phyloP scores from a whole-genome alignment of 192 early-diverging fungal genomes.

The Funneliformis mosseae region DNA sequence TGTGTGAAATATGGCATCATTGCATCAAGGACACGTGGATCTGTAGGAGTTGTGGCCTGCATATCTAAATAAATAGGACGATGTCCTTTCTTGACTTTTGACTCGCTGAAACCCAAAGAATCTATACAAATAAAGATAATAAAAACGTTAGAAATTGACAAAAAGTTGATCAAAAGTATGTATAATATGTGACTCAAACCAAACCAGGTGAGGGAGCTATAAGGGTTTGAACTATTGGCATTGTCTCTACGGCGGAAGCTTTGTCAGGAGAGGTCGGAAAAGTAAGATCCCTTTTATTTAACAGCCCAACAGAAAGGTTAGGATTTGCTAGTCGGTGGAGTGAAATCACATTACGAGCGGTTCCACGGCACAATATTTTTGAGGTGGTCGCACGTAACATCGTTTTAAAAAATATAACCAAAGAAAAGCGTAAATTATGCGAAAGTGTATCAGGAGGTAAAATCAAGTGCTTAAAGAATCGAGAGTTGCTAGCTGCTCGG shows the following conservation, averaged over 20 bases:
- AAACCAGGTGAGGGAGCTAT: slow-evolving; percentile 13
- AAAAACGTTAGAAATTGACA: neutral
- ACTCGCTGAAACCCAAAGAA: slow-evolving; percentile 56
- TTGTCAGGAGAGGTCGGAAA: neutral
- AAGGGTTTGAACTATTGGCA: neutral
- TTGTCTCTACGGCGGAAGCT: slow-evolving; percentile 1
- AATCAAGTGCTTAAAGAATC: neutral
- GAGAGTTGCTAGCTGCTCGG: too few relatives aligned
- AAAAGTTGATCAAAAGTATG: neutral
- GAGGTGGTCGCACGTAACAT: neutral
- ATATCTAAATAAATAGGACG: slow-evolving; percentile 93
- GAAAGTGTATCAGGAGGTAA: neutral
- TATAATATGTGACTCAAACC: neutral
- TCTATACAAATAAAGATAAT: slow-evolving; percentile 34
- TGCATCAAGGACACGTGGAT: slow-evolving; percentile 88
- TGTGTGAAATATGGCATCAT: slow-evolving; percentile 96
- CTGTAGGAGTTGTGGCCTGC: slow-evolving; percentile 92
- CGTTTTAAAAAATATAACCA: neutral
- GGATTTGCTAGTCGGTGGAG: neutral
- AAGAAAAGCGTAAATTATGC: too few relatives aligned
- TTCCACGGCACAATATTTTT: neutral
- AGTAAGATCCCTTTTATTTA: neutral
- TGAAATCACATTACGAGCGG: neutral
- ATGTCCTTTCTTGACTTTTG: slow-evolving; percentile 38
- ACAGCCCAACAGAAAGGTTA: neutral